phyloP scores from a whole-genome alignment of 306 rosid species.

The Cucumis cinereus region DNA sequence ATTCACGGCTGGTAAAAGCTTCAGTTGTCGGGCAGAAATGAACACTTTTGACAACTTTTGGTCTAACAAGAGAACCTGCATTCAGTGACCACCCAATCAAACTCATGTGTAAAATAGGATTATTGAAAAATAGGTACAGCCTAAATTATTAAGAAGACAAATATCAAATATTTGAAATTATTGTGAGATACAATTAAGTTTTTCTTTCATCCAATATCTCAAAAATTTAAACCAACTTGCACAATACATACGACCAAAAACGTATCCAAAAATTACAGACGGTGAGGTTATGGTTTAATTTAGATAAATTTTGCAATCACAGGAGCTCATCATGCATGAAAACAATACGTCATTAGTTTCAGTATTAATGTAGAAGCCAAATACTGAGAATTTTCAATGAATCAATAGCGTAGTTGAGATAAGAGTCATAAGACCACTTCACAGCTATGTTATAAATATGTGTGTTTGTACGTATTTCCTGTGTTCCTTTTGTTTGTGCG shows the following conservation, averaged over 20 bases:
- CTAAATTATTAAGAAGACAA: not conserved
- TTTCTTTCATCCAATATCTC: not conserved
- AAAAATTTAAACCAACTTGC: not conserved
- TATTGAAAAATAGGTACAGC: not conserved
- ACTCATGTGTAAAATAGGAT: not conserved
- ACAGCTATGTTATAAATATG: not conserved
- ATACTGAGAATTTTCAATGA: not conserved
- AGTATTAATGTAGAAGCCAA: not conserved
- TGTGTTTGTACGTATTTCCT: not conserved
- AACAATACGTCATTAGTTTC: not conserved
- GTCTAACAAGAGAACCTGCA: constrained; percentile 93
- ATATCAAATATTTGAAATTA: not conserved
- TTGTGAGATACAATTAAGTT: not conserved
- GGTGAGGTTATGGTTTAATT: not conserved
- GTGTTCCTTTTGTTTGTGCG: not conserved
- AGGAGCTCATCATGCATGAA: not conserved
- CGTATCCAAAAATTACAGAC: not conserved
- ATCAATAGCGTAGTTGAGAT: not conserved
- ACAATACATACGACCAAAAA: not conserved
- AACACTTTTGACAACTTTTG: constrained; percentile 94
- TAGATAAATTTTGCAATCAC: not conserved
- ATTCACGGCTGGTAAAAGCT: constrained; percentile 61
- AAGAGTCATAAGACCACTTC: not conserved
- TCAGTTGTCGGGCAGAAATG: constrained; percentile 87
- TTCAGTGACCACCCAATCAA: constrained; percentile 14